These are phyloP conservation scores for Eucalyptus curtisii DNA, from an alignment of 345 rosid genomes.

Conservation along the genomic window DNA sequence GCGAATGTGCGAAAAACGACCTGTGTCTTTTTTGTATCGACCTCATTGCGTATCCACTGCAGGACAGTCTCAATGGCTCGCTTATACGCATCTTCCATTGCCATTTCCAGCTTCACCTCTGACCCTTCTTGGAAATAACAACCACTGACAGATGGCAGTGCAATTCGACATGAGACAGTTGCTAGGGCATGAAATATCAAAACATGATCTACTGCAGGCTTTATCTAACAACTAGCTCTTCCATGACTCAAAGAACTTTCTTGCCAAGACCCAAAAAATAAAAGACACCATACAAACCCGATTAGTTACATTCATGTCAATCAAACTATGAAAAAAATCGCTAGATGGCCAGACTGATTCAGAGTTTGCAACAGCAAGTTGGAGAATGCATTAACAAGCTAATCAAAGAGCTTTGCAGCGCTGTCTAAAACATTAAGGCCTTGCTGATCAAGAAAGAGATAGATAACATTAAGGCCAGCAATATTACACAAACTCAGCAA, in stretches of 20 bases:
- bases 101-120: slow-evolving; percentile 48
- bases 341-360: neutral
- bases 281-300: neutral
- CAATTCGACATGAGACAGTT: neutral
- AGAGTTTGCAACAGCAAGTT: neutral
- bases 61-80: slow-evolving; percentile 62
- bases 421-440: neutral
- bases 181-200: neutral
- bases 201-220: neutral
- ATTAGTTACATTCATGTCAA: neutral
- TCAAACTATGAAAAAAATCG: neutral
- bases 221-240: neutral
- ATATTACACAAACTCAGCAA: neutral
- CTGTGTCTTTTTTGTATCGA: slow-evolving; percentile 54
- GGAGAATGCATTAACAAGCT: neutral
- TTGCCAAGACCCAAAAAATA: neutral
- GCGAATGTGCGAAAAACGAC: slow-evolving; percentile 87
- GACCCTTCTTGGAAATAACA: slow-evolving; percentile 82
- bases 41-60: slow-evolving; percentile 55
- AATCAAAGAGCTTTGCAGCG: neutral
- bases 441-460: neutral
- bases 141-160: slow-evolving; percentile 35
- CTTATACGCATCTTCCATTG: slow-evolving; percentile 42
- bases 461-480: neutral
- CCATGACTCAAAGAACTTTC: neutral